A percentile compares a stretch with the other conserved stretches of the same genome.
These are phyloP conservation scores for Houttuynia cordata DNA, from an alignment of 164 flowering plant species.

Conservation along the genomic window DNA sequence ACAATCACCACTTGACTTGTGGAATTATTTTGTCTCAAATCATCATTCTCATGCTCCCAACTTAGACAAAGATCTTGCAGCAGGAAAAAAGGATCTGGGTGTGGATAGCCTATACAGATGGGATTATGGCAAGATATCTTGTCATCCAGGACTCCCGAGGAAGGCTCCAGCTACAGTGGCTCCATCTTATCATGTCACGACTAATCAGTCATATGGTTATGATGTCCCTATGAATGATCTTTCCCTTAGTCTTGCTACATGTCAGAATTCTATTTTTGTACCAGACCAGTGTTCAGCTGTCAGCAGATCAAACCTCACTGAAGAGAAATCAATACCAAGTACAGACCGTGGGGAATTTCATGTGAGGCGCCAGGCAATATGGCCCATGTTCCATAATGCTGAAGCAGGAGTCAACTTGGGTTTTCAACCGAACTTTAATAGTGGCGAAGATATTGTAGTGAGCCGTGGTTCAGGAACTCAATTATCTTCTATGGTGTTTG, in stretches of 20 bases:
- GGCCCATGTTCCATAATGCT: neutral
- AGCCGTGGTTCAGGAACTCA: slow-evolving; percentile 17
- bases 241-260: slow-evolving; percentile 56
- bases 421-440: slow-evolving; percentile 33
- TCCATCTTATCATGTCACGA: slow-evolving; percentile 12
- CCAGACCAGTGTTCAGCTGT: slow-evolving; percentile 46
- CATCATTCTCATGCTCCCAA: slow-evolving; percentile 18
- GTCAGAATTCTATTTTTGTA: slow-evolving; percentile 23
- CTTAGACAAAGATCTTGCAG: slow-evolving; percentile 8
- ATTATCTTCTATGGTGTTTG: slow-evolving; percentile 21
- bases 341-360: slow-evolving; percentile 2
- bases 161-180: slow-evolving; percentile 12
- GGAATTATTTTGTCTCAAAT: slow-evolving; percentile 14
- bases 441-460: slow-evolving; percentile 27
- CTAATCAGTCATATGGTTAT: slow-evolving; percentile 19
- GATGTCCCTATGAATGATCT: slow-evolving; percentile 38
- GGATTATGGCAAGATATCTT: slow-evolving; percentile 16
- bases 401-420: slow-evolving; percentile 5
- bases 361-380: slow-evolving; percentile 3
- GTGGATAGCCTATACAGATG: slow-evolving; percentile 15
- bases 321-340: slow-evolving; percentile 3
- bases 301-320: slow-evolving; percentile 23
- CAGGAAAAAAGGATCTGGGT: slow-evolving; percentile 3
- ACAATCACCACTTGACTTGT: slow-evolving; percentile 18
- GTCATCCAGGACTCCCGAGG: slow-evolving; percentile 13